These are phyloP conservation scores for Epichloe coenophiala DNA, from an alignment of 2,329 filamentous ascomycete species.

Conservation along the genomic window DNA sequence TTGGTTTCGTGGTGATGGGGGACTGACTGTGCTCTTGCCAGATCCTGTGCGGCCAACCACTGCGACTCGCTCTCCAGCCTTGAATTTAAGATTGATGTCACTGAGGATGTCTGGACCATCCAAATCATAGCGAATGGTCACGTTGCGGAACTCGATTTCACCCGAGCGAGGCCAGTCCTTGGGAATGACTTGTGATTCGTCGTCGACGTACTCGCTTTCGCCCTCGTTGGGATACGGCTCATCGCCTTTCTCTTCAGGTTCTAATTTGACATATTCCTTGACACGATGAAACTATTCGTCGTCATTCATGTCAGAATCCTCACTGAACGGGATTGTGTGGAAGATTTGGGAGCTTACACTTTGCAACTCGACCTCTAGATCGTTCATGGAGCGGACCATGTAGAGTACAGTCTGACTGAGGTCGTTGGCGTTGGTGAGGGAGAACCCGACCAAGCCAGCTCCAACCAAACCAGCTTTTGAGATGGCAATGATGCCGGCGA, in stretches of 20 bases:
- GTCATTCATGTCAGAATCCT: no score
- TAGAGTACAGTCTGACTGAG: slow-evolving; percentile 37
- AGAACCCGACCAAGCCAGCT: slow-evolving; percentile 42
- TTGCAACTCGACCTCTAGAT: slow-evolving; percentile 43
- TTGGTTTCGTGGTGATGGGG: neutral
- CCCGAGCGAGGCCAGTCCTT: slow-evolving; percentile 31
- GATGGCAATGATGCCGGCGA: slow-evolving; percentile 39
- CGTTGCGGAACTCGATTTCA: slow-evolving; percentile 37
- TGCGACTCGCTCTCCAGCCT: slow-evolving; percentile 61
- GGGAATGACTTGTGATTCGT: slow-evolving; percentile 24
- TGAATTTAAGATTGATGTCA: slow-evolving; percentile 35
- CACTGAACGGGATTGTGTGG: no score
- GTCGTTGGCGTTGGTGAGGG: slow-evolving; percentile 42
- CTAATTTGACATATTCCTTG: slow-evolving; percentile 32
- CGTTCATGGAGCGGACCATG: slow-evolving; percentile 40
- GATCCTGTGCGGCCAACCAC: slow-evolving; percentile 71
- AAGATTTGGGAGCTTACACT: slow-evolving; percentile 19
- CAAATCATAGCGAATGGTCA: slow-evolving; percentile 33
- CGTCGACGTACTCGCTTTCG: slow-evolving; percentile 26
- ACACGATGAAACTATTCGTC: slow-evolving; percentile 31
- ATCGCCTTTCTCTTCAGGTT: slow-evolving; percentile 31
- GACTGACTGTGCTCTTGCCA: slow-evolving; percentile 64
- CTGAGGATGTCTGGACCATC: slow-evolving; percentile 35
- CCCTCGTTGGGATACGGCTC: slow-evolving; percentile 24
- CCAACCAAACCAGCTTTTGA: slow-evolving; percentile 31